phyloP scores from a whole-genome alignment of 2,329 filamentous ascomycete genomes.

The Pseudogymnoascus sp. region DNA sequence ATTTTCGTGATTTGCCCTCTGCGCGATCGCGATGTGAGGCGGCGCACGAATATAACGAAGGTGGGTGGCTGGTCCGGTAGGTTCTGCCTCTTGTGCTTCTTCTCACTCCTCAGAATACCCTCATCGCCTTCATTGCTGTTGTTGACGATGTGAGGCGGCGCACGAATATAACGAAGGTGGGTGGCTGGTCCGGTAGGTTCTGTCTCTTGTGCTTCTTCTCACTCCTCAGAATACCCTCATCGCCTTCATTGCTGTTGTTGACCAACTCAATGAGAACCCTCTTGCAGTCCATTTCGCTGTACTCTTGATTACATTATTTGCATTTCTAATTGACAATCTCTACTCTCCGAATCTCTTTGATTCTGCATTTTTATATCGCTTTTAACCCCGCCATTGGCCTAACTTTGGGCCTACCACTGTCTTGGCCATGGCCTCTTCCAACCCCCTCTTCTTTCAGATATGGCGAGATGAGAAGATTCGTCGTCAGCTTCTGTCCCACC shows the following conservation, averaged over 20 bases:
- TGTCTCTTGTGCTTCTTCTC: conserved; percentile 1
- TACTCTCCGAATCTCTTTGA: not conserved
- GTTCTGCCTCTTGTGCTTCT: not conserved
- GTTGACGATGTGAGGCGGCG: not conserved
- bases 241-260: conserved; percentile 3
- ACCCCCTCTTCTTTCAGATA: conserved; percentile 23
- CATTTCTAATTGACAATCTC: conserved; percentile 4
- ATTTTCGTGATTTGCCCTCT: conserved; percentile 7
- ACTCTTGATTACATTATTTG: not conserved
- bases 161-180: conserved; percentile 6
- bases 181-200: not conserved
- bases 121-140: not conserved
- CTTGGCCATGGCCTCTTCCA: conserved; percentile 22
- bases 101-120: not conserved
- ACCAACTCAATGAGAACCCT: conserved; percentile 1
- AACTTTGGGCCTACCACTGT: conserved; percentile 11
- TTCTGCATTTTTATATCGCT: not conserved
- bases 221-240: not conserved
- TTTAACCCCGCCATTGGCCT: not conserved
- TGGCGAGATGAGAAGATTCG: conserved; percentile 26
- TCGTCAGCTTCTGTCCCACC: conserved; percentile 21
- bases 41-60: conserved; percentile 7
- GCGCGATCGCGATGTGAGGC: conserved; percentile 3
- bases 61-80: not conserved
- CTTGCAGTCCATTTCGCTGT: not conserved